Evolutionary conservation across 805 yeast genomes (phyloP), one percentile per base, ranked within the genome.

Genomic region (Wickerhamomyces mucosus): DNA sequence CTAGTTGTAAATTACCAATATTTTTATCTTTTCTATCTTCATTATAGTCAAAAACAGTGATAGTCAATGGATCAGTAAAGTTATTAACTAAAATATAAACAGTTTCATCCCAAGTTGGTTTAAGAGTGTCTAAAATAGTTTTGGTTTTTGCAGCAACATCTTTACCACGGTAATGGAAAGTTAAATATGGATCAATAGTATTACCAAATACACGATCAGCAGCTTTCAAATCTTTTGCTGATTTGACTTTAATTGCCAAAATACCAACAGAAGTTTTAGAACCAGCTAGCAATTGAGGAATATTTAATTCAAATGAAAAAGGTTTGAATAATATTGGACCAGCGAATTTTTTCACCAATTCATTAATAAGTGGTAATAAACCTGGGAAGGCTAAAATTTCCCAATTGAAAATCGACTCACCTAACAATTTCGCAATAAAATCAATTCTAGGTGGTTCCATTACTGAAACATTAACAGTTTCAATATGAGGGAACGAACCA

Each of bases 291-390:
- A 92, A 62, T 59, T 86, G 96, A 51, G 94, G 95, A 28, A 92
- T 70, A 48, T 94, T 92, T 52, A 92, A 61, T 62, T 92, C 95
- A 66, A 88, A 82, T 4, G 96, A 85, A 41, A 92, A 77, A 11
- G 99, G 99, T 27, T 81, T 67, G 48, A 84, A 80, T 29, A 89
- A 51, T 63, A 92, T 72, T 19, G 96, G 92, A 8, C 97, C 97
- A 32, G 74, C 76, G 58, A 79, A 88, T 52, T 86, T 83, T 48
- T 71, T 73, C 17, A 86, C 73, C 84, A 88, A 78, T 49, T 80
- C 85, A 53, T 81, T 79, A 47, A 89, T 78, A 49, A 85, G 72
- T 32, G 84, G 74, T 43, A 72, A 73, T 32, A 92, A 61, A 27
- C 98, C 98, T 11, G 99, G 99, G 33, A 92, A 57, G 30, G 80